Base-by-base conservation (phyloP, 2,329 filamentous ascomycete species). In the Penicillium decumbens region DNA sequence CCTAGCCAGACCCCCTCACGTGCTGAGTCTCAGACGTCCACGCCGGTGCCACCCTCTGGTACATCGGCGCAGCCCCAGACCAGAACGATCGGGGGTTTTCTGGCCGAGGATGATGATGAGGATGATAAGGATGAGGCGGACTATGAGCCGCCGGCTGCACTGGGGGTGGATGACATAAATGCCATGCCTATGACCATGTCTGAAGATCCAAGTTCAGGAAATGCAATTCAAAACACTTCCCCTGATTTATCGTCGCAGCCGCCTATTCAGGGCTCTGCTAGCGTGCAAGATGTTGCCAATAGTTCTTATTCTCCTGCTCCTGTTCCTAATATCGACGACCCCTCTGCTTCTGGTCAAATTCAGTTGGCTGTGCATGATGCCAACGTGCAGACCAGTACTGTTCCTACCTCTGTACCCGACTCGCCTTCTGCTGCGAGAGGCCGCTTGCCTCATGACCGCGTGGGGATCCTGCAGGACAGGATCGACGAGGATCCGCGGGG, bases 401-500 rank as follows among this genome's bases (percentile, higher is more conserved):
- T 62, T 43, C 63, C 67, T 56, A 69, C 67, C 48, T 65, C 67
- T 57, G 62, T 66, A 47, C 69, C 77, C 60, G 69, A 75, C 56
- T 72, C 74, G 52, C 72, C 78, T 43, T 67, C 69, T 5, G 58
- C 65, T 38, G 66, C 72, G 52, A 75, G 71, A 65, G 75, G 79
- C 59, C 80, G 83, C 55, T 73, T 86, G 55, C 82, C 86, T 48
- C 81, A 85, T 72, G 87, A 95, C 72, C 81, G 81, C 57, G 79
- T 92, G 61, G 84, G 86, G 50, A 81, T 91, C 51, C 78, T 97
- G 64, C 92, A 98, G 75, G 88, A 93, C 68, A 85, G 92, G 65
- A 87, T 97, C 68, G 85, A 87, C 67, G 88, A 96, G 65, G 93
- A 98, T 66, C 88, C 92, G 13, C 87, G 89, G 62, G 93, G 92